These are phyloP conservation scores for Eucalyptus coolabah DNA, from an alignment of 345 rosid species.

Conservation along the genomic window DNA sequence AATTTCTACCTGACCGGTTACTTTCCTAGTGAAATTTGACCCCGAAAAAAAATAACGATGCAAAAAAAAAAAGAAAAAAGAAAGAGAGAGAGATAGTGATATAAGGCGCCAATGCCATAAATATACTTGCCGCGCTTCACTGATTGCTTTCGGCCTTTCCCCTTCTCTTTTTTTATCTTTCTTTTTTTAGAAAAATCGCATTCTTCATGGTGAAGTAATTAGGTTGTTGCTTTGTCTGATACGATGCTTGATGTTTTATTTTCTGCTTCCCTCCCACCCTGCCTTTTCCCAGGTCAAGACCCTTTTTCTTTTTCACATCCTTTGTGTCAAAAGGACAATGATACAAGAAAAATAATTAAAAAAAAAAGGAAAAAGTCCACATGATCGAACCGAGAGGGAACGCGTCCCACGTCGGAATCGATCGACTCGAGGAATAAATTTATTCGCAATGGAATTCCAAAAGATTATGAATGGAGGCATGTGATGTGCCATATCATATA, in stretches of 20 bases:
- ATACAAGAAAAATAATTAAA: background rate
- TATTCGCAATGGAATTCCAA: background rate
- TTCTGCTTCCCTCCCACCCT: background rate
- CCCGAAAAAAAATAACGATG: background rate
- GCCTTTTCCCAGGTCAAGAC: background rate
- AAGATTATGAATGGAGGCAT: background rate
- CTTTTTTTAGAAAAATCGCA: background rate
- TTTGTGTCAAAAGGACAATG: background rate
- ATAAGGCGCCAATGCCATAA: background rate
- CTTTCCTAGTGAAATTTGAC: background rate
- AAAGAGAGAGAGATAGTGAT: background rate
- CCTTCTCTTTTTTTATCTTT: background rate
- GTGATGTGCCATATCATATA: background rate
- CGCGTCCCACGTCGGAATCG: background rate
- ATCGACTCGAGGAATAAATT: background rate
- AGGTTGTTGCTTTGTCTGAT: background rate
- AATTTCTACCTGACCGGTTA: background rate
- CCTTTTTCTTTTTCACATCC: background rate
- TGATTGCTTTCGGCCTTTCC: background rate
- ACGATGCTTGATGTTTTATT: background rate
- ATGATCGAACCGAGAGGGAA: background rate
- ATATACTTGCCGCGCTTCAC: background rate
- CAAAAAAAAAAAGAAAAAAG: background rate
- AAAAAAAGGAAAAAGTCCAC: background rate
- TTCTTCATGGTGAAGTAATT: background rate